Conservation (phyloP, 345 rosid species). For the Gossypium mustelinum region DNA sequence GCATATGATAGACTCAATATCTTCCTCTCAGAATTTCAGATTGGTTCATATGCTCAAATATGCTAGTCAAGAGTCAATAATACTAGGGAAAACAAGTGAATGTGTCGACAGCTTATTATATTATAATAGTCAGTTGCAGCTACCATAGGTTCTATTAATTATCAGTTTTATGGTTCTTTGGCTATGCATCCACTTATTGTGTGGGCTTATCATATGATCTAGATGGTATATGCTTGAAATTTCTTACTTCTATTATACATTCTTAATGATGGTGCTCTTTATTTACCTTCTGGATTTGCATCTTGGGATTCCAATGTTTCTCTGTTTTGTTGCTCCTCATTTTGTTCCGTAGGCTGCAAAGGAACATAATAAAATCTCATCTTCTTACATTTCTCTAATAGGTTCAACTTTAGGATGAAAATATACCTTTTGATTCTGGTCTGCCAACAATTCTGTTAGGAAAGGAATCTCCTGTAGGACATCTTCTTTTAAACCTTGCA, state of each 20-base stretch:
- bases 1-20: neutral
- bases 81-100: neutral
- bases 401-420: conserved; percentile 16
- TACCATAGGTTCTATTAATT: neutral
- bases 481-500: conserved; percentile 55
- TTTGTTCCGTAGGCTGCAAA: conserved; percentile 41
- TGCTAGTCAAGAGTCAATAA: neutral
- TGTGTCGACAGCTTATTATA: neutral
- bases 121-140: neutral
- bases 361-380: neutral
- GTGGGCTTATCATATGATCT: neutral
- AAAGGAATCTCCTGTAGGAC: conserved; percentile 57
- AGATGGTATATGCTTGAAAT: neutral
- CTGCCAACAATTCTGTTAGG: conserved; percentile 41
- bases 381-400: neutral
- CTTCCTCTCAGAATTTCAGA: neutral
- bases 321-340: conserved; percentile 35
- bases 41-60: neutral
- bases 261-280: neutral
- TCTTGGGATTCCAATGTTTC: conserved; percentile 31
- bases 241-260: neutral
- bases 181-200: neutral
- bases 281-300: conserved; percentile 50
- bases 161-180: neutral
- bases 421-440: conserved; percentile 48